Conservation (phyloP, 176 grass and related monocot genomes). For the Phragmites australis region DNA sequence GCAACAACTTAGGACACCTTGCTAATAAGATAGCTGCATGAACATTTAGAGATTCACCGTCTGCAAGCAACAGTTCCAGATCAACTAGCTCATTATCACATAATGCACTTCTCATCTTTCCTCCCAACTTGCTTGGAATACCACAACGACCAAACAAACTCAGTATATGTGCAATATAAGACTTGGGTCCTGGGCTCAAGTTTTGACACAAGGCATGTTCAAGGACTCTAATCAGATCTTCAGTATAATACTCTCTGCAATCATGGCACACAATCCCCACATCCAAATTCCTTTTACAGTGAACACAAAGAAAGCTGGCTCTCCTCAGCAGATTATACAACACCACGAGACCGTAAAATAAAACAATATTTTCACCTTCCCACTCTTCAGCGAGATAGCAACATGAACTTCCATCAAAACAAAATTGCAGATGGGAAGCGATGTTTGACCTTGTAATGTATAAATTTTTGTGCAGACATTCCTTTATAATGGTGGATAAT, state of each 20-base stretch:
- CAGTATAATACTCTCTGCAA: slow-evolving; percentile 48
- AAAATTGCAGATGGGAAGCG: slow-evolving; percentile 63
- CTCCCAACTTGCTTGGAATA: slow-evolving; percentile 59
- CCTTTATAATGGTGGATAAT: slow-evolving; percentile 58
- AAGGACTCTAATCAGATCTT: slow-evolving; percentile 48
- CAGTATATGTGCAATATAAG: slow-evolving; percentile 69
- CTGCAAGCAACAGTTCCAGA: slow-evolving; percentile 51
- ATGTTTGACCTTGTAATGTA: slow-evolving; percentile 53
- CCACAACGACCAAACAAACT: slow-evolving; percentile 81
- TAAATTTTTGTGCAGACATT: slow-evolving; percentile 55
- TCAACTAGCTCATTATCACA: slow-evolving; percentile 64
- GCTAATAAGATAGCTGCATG: slow-evolving; percentile 66
- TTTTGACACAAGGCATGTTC: slow-evolving; percentile 55
- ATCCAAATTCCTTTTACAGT: slow-evolving; percentile 42
- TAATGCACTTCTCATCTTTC: slow-evolving; percentile 56
- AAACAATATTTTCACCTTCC: slow-evolving; percentile 69
- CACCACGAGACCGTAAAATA: slow-evolving; percentile 66
- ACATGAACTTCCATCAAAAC: slow-evolving; percentile 60
- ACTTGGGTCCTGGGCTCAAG: slow-evolving; percentile 52
- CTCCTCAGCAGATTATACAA: slow-evolving; percentile 69
- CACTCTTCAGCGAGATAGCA: slow-evolving; percentile 46
- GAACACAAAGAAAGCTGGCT: slow-evolving; percentile 43
- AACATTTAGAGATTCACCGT: slow-evolving; percentile 54
- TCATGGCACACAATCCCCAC: slow-evolving; percentile 40
- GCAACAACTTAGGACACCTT: slow-evolving; percentile 76